Evolutionary conservation across 148 eudicot genomes (phyloP).

Genomic region (Gaultheria prostrata): DNA sequence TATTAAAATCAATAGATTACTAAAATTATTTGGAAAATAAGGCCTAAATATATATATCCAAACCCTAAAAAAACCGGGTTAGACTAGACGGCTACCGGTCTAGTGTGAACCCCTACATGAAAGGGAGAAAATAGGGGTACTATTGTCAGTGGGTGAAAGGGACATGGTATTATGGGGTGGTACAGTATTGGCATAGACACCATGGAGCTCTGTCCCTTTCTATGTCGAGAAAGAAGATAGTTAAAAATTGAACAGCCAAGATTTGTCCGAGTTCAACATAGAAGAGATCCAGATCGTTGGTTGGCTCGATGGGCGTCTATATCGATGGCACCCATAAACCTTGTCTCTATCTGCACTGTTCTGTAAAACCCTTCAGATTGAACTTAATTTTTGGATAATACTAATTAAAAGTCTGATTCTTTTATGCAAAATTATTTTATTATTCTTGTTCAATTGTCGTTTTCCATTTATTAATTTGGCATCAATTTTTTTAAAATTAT

Average conservation of each 20-base stretch:
- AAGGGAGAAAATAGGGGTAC: constrained; percentile 11
- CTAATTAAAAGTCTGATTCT: too few relatives aligned
- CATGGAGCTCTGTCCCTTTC: constrained; percentile 34
- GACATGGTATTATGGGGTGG: constrained; percentile 37
- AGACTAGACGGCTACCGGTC: too few relatives aligned
- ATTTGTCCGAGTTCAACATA: neutral
- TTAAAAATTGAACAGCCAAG: neutral
- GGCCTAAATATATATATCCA: too few relatives aligned
- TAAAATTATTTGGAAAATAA: too few relatives aligned
- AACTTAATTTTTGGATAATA: too few relatives aligned
- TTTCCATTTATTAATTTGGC: too few relatives aligned
- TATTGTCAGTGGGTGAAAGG: constrained; percentile 27
- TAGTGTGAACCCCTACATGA: too few relatives aligned
- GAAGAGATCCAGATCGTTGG: neutral
- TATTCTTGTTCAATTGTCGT: too few relatives aligned
- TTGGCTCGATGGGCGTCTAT: neutral
- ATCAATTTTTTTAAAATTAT: too few relatives aligned
- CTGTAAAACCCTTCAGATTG: neutral
- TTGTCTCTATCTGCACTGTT: neutral
- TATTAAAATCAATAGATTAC: too few relatives aligned
- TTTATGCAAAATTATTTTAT: too few relatives aligned
- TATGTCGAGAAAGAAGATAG: constrained; percentile 28
- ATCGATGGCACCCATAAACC: constrained; percentile 8
- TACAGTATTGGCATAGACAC: constrained; percentile 35
- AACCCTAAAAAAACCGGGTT: too few relatives aligned